Evolutionary conservation across 2,329 filamentous ascomycete genomes (phyloP), one percentile per base, ranked within the genome.

Genomic region (Calonectria crousiana): DNA sequence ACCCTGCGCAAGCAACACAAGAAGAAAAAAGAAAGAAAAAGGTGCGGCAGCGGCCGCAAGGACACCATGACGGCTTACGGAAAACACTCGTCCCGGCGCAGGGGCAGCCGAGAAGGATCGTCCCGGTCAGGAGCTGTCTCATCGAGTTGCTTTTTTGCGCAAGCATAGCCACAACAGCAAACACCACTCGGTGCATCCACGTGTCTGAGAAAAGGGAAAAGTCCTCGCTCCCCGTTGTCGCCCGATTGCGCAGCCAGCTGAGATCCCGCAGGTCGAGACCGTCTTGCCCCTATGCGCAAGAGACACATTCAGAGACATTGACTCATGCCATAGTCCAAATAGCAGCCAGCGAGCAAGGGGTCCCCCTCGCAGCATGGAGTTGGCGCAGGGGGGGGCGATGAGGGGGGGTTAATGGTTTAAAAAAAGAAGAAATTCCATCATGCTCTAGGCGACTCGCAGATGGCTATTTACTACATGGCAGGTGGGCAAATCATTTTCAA

Each of bases 361-460:
- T 16, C 36, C 13, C 38, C 56, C 36, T 62, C 56, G 4, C 56
- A 14, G 23, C 56, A 62, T 41, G 36, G 56, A 14, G 36, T 62
- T 62, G 56, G 32, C 18, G 38, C n/a, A n/a, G n/a, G n/a, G n/a
- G 23, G 58, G 58, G 10, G 10, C 16, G 23, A 26, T 36, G 44
- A 30, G n/a, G 32, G 41, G 41, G 41, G 60, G 38, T 62, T 4
- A 6, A 38, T 47, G 16, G 26, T 62, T 62, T 30, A 60, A 26
- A 53, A 23, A 52, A 68, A 34, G 36, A 38, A 53, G 52, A 47
- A 60, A 49, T 41, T 16, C 30, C 67, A 62, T 69, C 28, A 69
- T 70, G 67, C 53, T 65, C 49, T 18, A 20, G 68, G 56, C 47
- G 23, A 36, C 60, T 52, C 32, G 58, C 68, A 65, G 26, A 34